A percentile compares a stretch with the other conserved stretches of the same genome.
Conservation (phyloP, 768 basidiomycete genomes). For the Termitomyces sp. region DNA sequence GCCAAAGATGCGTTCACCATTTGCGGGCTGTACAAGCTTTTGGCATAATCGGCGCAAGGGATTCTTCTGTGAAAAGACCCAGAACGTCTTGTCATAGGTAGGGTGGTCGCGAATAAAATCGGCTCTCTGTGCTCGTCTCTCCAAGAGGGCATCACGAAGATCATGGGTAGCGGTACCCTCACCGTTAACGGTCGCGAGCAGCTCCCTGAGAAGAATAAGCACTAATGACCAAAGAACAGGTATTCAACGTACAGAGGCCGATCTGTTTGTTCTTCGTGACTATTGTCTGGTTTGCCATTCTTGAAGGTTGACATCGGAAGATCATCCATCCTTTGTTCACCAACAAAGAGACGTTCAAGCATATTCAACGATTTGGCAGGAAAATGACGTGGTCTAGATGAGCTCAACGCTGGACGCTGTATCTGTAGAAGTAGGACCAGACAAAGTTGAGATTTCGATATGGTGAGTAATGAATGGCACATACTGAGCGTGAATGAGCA, state of each 20-base stretch:
- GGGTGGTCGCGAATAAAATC: conserved; percentile 90
- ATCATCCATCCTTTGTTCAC: conserved; percentile 43
- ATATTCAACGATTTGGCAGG: conserved; percentile 53
- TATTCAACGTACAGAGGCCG: conserved; percentile 57
- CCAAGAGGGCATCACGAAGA: conserved; percentile 56
- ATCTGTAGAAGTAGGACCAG: conserved; percentile 15
- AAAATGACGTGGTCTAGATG: conserved; percentile 42
- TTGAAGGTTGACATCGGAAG: conserved; percentile 58
- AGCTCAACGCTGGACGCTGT: conserved; percentile 15
- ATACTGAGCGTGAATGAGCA: conserved; percentile 23
- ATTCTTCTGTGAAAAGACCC: conserved; percentile 82
- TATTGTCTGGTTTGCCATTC: conserved; percentile 30
- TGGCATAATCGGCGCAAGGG: conserved; percentile 73
- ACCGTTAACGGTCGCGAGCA: conserved; percentile 60
- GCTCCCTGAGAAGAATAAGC: conserved; percentile 42
- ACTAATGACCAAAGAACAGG: not conserved
- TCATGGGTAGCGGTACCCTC: conserved; percentile 46
- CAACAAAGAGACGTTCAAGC: conserved; percentile 64
- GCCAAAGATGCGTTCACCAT: conserved; percentile 89
- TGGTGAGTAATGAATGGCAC: conserved; percentile 26
- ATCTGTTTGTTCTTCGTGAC: conserved; percentile 55
- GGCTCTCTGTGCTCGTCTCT: conserved; percentile 70
- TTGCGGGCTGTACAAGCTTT: conserved; percentile 73
- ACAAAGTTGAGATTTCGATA: no score
- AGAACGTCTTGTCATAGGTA: conserved; percentile 85